These are phyloP conservation scores for Terfezia boudieri DNA, from an alignment of 495 filamentous ascomycete genomes.

Conservation along the genomic window DNA sequence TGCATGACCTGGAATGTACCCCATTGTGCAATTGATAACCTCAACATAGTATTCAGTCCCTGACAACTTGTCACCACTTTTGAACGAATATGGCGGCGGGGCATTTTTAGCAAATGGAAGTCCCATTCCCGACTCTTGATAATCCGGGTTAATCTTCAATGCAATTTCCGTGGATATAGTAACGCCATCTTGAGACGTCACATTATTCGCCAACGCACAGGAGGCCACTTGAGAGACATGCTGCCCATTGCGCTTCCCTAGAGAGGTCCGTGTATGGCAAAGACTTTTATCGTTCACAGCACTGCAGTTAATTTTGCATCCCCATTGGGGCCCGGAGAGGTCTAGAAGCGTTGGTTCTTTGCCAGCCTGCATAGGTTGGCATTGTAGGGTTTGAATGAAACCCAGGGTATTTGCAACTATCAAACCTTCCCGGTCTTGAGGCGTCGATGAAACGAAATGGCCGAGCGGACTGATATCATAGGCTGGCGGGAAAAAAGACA, in stretches of 20 bases:
- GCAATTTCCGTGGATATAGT: constrained; percentile 7
- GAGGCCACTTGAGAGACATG: constrained; percentile 6
- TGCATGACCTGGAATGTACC: constrained; percentile 7
- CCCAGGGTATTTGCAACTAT: constrained; percentile 10
- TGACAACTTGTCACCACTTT: constrained; percentile 7
- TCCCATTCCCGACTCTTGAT: constrained; percentile 2
- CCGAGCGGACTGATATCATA: constrained; percentile 4
- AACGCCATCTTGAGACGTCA: constrained; percentile 1
- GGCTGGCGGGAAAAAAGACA: constrained; percentile 10
- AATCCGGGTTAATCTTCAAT: constrained; percentile 8
- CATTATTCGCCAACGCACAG: constrained; percentile 3
- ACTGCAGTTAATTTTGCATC: constrained; percentile 2
- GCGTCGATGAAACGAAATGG: constrained; percentile 7
- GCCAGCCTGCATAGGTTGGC: constrained; percentile 1
- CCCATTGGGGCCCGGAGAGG: constrained; percentile 3
- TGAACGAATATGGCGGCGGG: constrained; percentile 6
- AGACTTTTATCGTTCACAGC: constrained; percentile 4
- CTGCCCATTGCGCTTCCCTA: background rate
- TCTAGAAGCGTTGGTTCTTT: constrained; percentile 6
- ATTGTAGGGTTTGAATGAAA: constrained; percentile 5
- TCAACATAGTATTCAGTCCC: constrained; percentile 7
- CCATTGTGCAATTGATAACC: constrained; percentile 4
- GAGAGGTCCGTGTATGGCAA: constrained; percentile 5
- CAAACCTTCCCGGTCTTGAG: constrained; percentile 4
- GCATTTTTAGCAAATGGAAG: constrained; percentile 1